Percentiles rank a stretch among this genome's conserved stretches.
These are phyloP conservation scores for Meredithiella fracta DNA, from an alignment of 2,329 filamentous ascomycete genomes.

Conservation along the genomic window DNA sequence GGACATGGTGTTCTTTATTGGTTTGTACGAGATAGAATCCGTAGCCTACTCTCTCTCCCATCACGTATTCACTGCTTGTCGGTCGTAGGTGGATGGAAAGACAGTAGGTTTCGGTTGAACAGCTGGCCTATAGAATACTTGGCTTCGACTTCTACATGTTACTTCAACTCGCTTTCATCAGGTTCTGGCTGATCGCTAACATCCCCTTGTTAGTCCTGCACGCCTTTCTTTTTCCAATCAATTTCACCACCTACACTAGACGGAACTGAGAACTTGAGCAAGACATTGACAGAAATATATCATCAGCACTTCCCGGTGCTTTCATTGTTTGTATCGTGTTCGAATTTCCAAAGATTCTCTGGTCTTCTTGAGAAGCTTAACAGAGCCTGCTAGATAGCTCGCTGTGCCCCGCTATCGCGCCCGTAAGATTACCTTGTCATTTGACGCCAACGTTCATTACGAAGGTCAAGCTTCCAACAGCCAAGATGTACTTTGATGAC, in stretches of 20 bases:
- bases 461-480: not conserved
- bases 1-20: not conserved
- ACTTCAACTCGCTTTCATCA: not conserved
- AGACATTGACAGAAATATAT: not conserved
- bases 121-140: too few species aligned
- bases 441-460: not conserved
- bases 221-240: not conserved
- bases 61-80: too few species aligned
- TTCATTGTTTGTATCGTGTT: too few species aligned
- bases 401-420: not conserved
- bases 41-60: too few species aligned
- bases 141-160: too few species aligned
- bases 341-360: too few species aligned
- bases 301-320: too few species aligned
- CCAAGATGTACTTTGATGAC: not conserved
- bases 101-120: too few species aligned
- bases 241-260: not conserved
- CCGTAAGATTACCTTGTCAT: not conserved
- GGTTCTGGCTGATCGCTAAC: conserved; percentile 4
- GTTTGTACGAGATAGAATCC: too few species aligned
- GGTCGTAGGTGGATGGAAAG: too few species aligned
- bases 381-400: not conserved
- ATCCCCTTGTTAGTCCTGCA: conserved; percentile 1
- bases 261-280: not conserved
- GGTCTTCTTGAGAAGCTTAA: too few species aligned